Base-by-base conservation (phyloP, 352 stramenopile species). In the Pythium folliculosum region DNA sequence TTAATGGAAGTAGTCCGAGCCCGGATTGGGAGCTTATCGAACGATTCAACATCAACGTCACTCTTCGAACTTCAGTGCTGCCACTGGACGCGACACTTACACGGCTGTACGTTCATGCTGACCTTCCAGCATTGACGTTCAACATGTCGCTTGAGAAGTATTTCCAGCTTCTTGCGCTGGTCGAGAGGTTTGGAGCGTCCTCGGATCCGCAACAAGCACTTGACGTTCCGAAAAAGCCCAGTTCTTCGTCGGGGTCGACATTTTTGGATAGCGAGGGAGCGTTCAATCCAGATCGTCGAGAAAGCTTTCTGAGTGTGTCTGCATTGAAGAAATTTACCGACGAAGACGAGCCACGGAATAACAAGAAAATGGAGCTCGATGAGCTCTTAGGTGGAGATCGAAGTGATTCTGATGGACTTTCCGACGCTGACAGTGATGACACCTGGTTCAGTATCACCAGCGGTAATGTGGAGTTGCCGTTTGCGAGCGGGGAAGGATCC, bases 391-490 rank as follows among this genome's bases (percentile, higher is more conserved):
- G 37, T 16, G 53, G 44, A 10, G 53, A 43, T 23, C 71, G 69
- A 32, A 52, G 45, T 21, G 79, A 88, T 27, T 87, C 74, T 0
- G 86, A 91, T 43, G 75, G 69, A 55, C 75, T 85, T 27, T 93
- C 86, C 22, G 91, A 86, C 63, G 82, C 86, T 48, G 81, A 82
- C 35, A 96, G 88, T 77, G 88, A 96, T 60, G 88, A 96, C 51
- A 95, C 88, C 0, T 96, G 88, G 88, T 96, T 96, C 67, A 96
- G 88, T 47, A 91, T 96, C 53, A 80, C 85, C 16, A 92, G 82
- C 50, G 83, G 80, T 17, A 90, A 83, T 32, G 58, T 84, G 25
- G 83, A 91, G 54, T 23, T 57, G 32, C 25, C 53, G 1, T 54
- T 56, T 17, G 27, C 62, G 23, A 30, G 49, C 25, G 21, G 17